Evolutionary conservation across 305 asterid species (phyloP).

Genomic region (Fraxinus angustifolia): DNA sequence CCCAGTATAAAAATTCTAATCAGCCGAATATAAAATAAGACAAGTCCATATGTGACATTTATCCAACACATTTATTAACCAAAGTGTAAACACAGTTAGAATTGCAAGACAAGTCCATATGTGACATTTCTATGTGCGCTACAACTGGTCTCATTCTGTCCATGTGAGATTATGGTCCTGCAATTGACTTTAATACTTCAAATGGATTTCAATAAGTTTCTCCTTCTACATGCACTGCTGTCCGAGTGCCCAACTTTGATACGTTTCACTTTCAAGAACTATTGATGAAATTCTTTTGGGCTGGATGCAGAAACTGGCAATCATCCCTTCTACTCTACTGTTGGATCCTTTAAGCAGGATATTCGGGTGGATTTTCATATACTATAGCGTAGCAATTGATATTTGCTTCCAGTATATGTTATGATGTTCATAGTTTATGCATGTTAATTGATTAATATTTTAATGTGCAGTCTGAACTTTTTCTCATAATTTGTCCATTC

Average conservation of each 20-base stretch:
- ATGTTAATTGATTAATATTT: neutral
- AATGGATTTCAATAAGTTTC: constrained; percentile 48
- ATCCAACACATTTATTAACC: too few relatives aligned
- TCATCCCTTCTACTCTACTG: constrained; percentile 83
- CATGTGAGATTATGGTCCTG: constrained; percentile 34
- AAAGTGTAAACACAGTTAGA: too few relatives aligned
- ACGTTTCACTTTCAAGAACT: neutral
- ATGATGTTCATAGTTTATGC: neutral
- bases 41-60: too few relatives aligned
- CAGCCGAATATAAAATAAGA: too few relatives aligned
- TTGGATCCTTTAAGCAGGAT: constrained; percentile 73
- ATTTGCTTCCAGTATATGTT: neutral
- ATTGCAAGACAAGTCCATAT: too few relatives aligned
- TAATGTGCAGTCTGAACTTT: neutral
- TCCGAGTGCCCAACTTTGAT: constrained; percentile 6
- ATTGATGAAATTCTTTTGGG: constrained; percentile 3
- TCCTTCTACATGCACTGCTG: neutral
- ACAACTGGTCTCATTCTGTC: constrained; percentile 50
- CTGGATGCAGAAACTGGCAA: constrained; percentile 90
- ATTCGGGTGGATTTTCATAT: constrained; percentile 57
- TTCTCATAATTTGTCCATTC: neutral
- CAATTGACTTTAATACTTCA: constrained; percentile 44
- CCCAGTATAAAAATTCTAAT: too few relatives aligned
- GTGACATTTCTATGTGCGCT: constrained; percentile 25
- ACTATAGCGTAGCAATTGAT: neutral